A percentile compares a stretch with the other conserved stretches of the same genome.
phyloP scores from a whole-genome alignment of 2,329 filamentous ascomycete species.

The Colletotrichum tamarilloi region DNA sequence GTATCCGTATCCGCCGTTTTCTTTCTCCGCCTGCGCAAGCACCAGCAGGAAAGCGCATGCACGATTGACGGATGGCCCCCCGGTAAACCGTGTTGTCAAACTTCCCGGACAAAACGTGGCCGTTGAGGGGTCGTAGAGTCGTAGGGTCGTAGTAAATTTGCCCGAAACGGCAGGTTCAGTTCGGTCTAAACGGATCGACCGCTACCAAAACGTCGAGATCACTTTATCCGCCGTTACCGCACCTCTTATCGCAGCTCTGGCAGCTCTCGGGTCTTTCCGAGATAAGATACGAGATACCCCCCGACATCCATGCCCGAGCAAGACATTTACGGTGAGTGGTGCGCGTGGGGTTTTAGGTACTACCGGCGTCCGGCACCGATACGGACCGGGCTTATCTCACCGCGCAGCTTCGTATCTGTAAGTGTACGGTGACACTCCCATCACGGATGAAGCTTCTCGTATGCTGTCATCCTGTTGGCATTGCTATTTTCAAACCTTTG shows the following conservation, averaged over 20 bases:
- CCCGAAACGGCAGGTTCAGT: not conserved
- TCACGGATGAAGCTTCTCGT: conserved; percentile 5
- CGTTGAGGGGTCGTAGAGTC: not conserved
- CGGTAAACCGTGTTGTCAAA: not conserved
- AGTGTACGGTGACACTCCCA: not conserved
- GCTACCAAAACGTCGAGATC: not conserved
- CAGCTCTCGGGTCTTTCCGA: not conserved
- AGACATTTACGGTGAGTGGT: not conserved
- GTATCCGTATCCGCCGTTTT: not conserved
- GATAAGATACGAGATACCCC: not conserved
- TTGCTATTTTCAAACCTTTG: conserved; percentile 21
- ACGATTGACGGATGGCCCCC: not conserved
- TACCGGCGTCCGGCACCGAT: not conserved
- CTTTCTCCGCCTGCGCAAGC: not conserved
- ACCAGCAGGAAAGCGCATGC: not conserved
- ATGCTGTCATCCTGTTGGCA: conserved; percentile 18
- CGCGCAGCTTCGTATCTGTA: conserved; percentile 4
- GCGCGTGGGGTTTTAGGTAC: not conserved
- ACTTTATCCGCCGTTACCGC: conserved; percentile 3
- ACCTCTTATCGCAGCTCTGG: not conserved
- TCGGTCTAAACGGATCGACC: not conserved
- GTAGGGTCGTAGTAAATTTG: not conserved
- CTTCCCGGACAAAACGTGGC: not conserved
- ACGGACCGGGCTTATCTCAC: conserved; percentile 6
- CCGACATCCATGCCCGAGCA: too few species aligned